These are phyloP conservation scores for Cicer judaicum DNA, from an alignment of 306 rosid species.

Conservation along the genomic window DNA sequence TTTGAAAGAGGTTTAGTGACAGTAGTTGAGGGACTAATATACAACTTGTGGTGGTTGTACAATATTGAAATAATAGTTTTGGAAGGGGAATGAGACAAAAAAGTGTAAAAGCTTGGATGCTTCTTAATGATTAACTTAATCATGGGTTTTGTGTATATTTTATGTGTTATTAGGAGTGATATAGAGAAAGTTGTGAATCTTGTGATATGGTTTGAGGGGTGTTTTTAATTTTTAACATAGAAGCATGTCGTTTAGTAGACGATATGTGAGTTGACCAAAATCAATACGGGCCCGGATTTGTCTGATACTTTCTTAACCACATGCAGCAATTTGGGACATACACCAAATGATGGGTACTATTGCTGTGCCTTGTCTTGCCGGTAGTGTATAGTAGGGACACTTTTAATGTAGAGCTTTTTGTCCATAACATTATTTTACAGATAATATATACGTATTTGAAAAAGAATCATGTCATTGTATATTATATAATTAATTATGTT, in stretches of 20 bases:
- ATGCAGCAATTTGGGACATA: slow-evolving; percentile 40
- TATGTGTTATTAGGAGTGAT: slow-evolving; percentile 22
- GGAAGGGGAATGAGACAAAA: slow-evolving; percentile 53
- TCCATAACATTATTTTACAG: neutral
- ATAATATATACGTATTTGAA: too few relatives aligned
- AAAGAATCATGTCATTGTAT: too few relatives aligned
- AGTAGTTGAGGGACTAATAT: neutral
- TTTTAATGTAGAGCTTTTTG: neutral
- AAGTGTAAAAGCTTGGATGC: slow-evolving; percentile 57
- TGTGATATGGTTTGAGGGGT: slow-evolving; percentile 40
- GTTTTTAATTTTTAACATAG: neutral
- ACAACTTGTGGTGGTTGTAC: slow-evolving; percentile 29
- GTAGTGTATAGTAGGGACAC: neutral
- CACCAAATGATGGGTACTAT: neutral
- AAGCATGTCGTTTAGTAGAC: slow-evolving; percentile 56
- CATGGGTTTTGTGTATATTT: slow-evolving; percentile 21
- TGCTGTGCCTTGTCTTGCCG: slow-evolving; percentile 11
- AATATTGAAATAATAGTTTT: neutral
- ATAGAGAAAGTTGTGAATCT: slow-evolving; percentile 41
- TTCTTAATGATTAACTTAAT: slow-evolving; percentile 43
- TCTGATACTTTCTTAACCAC: slow-evolving; percentile 41
- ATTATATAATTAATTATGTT: too few relatives aligned
- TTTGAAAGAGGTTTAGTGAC: neutral
- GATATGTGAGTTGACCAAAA: slow-evolving; percentile 49
- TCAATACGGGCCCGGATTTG: slow-evolving; percentile 39